Conservation (phyloP, 2,329 filamentous ascomycete genomes). For the Pseudogymnoascus sp. region DNA sequence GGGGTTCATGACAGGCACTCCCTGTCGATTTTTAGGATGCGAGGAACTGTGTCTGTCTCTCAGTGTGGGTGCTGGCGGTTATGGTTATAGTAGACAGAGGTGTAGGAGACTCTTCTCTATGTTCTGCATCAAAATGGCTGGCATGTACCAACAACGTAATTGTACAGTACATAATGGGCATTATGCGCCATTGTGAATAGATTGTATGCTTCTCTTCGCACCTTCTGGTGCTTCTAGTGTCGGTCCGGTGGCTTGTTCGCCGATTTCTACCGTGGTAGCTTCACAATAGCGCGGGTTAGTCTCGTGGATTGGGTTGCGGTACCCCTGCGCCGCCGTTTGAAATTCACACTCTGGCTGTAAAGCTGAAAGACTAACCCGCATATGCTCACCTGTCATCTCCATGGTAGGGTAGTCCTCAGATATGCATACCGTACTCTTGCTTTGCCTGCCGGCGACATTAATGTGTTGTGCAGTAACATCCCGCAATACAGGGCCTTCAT, state of each 20-base stretch:
- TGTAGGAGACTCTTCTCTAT: not conserved
- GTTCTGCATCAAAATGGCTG: not conserved
- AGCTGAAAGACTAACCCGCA: slow-evolving; percentile 5
- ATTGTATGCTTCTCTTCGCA: slow-evolving; percentile 3
- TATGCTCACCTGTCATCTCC: slow-evolving; percentile 3
- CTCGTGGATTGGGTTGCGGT: not conserved
- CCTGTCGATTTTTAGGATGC: not conserved
- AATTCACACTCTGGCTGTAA: slow-evolving; percentile 5
- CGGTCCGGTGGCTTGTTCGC: not conserved
- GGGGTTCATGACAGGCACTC: not conserved
- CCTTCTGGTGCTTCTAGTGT: slow-evolving; percentile 6
- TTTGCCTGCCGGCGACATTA: slow-evolving; percentile 1
- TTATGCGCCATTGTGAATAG: not conserved
- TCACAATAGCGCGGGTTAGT: not conserved
- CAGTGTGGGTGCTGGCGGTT: not conserved
- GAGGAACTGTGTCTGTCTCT: not conserved
- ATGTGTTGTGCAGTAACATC: slow-evolving; percentile 7
- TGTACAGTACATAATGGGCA: not conserved
- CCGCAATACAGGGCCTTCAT: not conserved
- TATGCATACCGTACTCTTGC: not conserved
- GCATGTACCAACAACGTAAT: not conserved
- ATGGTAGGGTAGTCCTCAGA: not conserved
- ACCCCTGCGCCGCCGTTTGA: slow-evolving; percentile 5
- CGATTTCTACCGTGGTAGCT: slow-evolving; percentile 7
- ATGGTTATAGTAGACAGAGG: not conserved